Evolutionary conservation across 2,329 filamentous ascomycete species (phyloP).

Genomic region (Pseudophaeomoniella oleicola): DNA sequence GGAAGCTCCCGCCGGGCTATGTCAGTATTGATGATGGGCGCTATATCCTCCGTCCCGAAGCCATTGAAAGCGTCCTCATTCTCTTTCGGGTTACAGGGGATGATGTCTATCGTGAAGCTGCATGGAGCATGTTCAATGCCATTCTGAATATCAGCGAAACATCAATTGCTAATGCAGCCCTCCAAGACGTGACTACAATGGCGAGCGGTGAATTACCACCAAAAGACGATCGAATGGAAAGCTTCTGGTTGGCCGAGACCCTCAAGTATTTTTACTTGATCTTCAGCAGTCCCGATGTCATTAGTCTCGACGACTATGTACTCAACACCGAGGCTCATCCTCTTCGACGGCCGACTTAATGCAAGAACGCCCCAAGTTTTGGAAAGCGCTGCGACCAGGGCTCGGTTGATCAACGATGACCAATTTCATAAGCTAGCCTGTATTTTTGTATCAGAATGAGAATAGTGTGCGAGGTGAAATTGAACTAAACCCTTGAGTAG

Average conservation of each 20-base stretch:
- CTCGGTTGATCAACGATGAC: no score
- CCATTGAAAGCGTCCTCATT: conserved; percentile 78
- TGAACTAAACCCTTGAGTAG: no score
- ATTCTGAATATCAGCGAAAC: conserved; percentile 54
- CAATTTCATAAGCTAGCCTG: no score
- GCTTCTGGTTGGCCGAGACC: conserved; percentile 72
- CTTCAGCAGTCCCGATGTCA: conserved; percentile 52
- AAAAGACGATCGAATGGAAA: conserved; percentile 7
- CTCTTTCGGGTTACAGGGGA: conserved; percentile 84
- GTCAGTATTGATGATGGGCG: conserved; percentile 6
- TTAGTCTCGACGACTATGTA: conserved; percentile 55
- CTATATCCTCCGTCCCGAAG: conserved; percentile 49
- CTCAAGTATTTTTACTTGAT: conserved; percentile 85
- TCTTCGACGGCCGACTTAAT: conserved; percentile 25
- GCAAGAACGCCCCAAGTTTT: no score
- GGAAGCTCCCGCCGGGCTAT: conserved; percentile 10
- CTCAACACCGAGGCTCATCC: conserved; percentile 44
- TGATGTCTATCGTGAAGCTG: conserved; percentile 58
- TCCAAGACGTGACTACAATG: conserved; percentile 42
- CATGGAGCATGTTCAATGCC: conserved; percentile 72
- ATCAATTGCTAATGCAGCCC: conserved; percentile 53
- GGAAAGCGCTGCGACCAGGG: no score
- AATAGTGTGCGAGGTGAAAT: no score
- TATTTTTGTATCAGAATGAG: no score
- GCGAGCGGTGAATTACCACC: conserved; percentile 1